Evolutionary conservation across 345 rosid species (phyloP), one percentile per base, ranked within the genome.

Genomic region (Populus davidiana): DNA sequence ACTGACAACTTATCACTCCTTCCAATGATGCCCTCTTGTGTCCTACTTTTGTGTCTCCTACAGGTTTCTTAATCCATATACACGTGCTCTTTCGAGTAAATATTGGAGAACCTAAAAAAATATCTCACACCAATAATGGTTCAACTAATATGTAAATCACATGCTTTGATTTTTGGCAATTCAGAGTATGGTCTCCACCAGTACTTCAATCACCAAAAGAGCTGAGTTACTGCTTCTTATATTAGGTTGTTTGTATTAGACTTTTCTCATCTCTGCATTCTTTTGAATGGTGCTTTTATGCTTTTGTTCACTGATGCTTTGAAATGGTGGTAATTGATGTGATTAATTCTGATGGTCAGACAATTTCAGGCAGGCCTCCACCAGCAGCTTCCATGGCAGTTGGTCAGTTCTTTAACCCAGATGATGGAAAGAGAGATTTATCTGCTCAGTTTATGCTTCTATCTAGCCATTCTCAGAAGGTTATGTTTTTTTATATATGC

Each of bases 371-470:
- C 78, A 87, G 95, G 84, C 99, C 99, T 83, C 99, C 99, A 66
- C 97, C 97, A n/a, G 94, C 97, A 59, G 90, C 91, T 82, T 96
- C 99, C 75, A 93, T 96, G 99, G 98, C 92, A 77, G 94, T 96
- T 80, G 99, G 99, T 52, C 99, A 96, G 84, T 96, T 96, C 88
- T 93, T 90, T 84, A 88, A 93, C 81, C 98, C 97, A 66, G 72
- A 86, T 70, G 93, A 93, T 78, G 98, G 99, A 75, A 76, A 86
- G 72, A 80, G 78, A 79, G 93, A 87, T 62, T 80, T 92, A 77
- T 88, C 97, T 81, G 86, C 90, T 81, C 86, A 80, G 50, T 83
- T 80, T 17, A 88, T 90, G 93, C 91, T 96, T 82, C 75, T 87
- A 70, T 91, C 97, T 41, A 25, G 89, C 68, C 91, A 87, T 86